These are phyloP conservation scores for Neurospora sublineolata DNA, from an alignment of 495 filamentous ascomycete genomes.

Conservation along the genomic window DNA sequence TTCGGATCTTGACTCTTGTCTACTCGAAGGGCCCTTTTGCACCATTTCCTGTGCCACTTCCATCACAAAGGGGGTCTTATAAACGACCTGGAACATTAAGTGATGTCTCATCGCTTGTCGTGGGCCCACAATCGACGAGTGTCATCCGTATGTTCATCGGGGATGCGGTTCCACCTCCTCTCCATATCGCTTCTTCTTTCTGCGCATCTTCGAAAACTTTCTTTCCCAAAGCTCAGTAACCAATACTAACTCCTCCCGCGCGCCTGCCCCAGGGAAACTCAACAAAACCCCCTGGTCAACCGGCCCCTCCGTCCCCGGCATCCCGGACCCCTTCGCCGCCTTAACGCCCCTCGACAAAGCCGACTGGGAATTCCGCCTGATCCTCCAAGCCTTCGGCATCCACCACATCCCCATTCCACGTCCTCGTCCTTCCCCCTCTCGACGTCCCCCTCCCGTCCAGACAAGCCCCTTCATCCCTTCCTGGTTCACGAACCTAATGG, in stretches of 20 bases:
- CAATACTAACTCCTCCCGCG: background rate
- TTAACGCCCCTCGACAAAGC: background rate
- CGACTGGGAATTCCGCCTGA: background rate
- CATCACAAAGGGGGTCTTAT: fast-evolving
- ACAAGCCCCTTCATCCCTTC: background rate
- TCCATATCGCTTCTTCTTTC: background rate
- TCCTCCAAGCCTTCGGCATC: background rate
- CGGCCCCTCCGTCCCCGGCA: background rate
- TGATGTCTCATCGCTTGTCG: too few species aligned
- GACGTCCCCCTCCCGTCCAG: background rate
- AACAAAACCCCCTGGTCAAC: background rate
- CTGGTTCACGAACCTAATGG: background rate
- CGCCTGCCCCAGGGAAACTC: background rate
- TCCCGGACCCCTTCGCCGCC: background rate
- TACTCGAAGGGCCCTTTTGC: background rate
- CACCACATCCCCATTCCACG: background rate
- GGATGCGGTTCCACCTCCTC: background rate
- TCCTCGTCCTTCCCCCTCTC: background rate
- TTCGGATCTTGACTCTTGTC: background rate
- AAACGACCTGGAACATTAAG: background rate
- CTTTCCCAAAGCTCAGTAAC: background rate
- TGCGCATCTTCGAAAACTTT: background rate
- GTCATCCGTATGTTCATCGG: background rate
- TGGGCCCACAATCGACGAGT: background rate
- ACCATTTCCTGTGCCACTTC: background rate